Evolutionary conservation across 1,139 yeast species (phyloP).

Genomic region (Hansenula lynferdii): DNA sequence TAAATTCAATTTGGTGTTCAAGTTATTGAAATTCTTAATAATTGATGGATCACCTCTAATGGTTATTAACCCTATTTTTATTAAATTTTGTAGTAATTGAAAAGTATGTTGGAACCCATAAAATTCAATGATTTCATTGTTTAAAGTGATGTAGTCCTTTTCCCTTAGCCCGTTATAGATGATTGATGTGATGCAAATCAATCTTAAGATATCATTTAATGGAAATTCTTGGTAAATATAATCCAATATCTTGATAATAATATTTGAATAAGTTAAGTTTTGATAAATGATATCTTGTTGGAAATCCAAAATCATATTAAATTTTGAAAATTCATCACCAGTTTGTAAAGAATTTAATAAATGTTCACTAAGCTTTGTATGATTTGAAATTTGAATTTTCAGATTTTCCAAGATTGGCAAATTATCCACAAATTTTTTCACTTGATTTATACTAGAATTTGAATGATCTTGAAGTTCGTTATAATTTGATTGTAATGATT

Average conservation of each 20-base stretch:
- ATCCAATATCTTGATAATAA: constrained; percentile 42
- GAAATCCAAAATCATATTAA: constrained; percentile 55
- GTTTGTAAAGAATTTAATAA: constrained; percentile 50
- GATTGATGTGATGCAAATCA: constrained; percentile 50
- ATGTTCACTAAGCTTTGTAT: constrained; percentile 71
- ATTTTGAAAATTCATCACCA: constrained; percentile 31
- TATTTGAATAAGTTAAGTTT: constrained; percentile 48
- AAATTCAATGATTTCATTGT: constrained; percentile 46
- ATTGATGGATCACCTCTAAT: constrained; percentile 22
- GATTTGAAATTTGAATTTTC: constrained; percentile 68
- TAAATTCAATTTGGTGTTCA: constrained; percentile 24
- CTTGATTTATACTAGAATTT: constrained; percentile 36
- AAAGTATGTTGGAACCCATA: constrained; percentile 56
- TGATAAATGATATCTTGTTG: constrained; percentile 69
- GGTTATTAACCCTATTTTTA: constrained; percentile 33
- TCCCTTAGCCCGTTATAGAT: constrained; percentile 63
- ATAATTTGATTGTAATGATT: constrained; percentile 62
- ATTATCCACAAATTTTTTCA: constrained; percentile 67
- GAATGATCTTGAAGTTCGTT: constrained; percentile 46
- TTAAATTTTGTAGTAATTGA: constrained; percentile 32
- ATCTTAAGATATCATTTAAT: constrained; percentile 36
- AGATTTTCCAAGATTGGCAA: constrained; percentile 62
- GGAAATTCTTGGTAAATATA: constrained; percentile 41
- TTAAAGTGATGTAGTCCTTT: constrained; percentile 47
- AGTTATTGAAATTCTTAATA: constrained; percentile 26